phyloP scores from a whole-genome alignment of 371 early-diverging fungal species.

The Nematocida displodere region DNA sequence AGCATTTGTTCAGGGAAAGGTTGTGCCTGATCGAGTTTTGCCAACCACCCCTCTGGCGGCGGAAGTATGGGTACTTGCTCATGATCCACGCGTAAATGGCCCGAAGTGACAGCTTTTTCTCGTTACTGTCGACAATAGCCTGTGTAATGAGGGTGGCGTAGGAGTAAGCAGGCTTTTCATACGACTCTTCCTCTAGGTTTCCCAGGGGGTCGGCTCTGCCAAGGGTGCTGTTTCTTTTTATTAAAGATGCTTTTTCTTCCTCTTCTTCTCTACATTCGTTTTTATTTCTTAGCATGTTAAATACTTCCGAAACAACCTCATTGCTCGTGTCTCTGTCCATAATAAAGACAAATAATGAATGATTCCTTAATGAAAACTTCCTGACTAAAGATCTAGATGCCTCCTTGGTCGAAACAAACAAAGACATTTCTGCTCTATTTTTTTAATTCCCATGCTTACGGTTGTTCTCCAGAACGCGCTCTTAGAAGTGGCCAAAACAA shows the following conservation, averaged over 20 bases:
- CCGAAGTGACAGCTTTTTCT: slow-evolving; percentile 64
- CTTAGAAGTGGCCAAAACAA: slow-evolving; percentile 30
- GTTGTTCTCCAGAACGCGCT: slow-evolving; percentile 40
- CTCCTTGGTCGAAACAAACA: slow-evolving; percentile 23
- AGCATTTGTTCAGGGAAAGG: slow-evolving; percentile 81
- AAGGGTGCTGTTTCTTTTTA: neutral
- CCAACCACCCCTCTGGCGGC: slow-evolving; percentile 60
- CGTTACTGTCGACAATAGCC: slow-evolving; percentile 59
- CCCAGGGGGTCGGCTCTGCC: too few relatives aligned
- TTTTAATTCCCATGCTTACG: slow-evolving; percentile 48
- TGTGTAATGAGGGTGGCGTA: slow-evolving; percentile 65
- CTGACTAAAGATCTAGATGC: slow-evolving; percentile 37
- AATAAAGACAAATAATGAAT: slow-evolving; percentile 53
- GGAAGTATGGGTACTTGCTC: slow-evolving; percentile 62
- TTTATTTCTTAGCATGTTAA: slow-evolving; percentile 41
- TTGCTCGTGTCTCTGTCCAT: slow-evolving; percentile 51
- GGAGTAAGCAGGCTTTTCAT: slow-evolving; percentile 60
- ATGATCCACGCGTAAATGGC: slow-evolving; percentile 63
- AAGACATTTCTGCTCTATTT: neutral
- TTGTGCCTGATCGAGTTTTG: slow-evolving; percentile 91
- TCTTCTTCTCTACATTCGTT: neutral
- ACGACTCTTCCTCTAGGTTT: slow-evolving; percentile 1
- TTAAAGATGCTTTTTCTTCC: slow-evolving; percentile 2
- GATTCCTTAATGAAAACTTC: slow-evolving; percentile 46
- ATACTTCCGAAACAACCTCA: slow-evolving; percentile 46